Evolutionary conservation across 306 rosid genomes (phyloP).

Genomic region (Hippophae gyantsensis): DNA sequence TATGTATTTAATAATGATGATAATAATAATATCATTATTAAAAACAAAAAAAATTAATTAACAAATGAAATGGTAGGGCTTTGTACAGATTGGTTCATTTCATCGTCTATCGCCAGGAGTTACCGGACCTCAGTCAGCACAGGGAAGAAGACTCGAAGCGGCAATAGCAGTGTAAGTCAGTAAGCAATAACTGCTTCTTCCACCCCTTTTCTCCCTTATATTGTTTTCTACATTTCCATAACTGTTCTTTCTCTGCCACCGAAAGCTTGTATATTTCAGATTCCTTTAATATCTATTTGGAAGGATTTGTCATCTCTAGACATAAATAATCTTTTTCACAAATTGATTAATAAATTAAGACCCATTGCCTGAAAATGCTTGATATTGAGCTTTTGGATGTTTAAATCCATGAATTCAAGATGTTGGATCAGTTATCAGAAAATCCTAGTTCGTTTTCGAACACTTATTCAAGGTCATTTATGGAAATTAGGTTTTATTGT

Average conservation of each 20-base stretch:
- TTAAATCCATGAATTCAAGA: slow-evolving; percentile 15
- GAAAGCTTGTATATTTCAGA: not conserved
- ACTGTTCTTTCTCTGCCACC: slow-evolving; percentile 7
- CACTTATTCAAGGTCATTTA: not conserved
- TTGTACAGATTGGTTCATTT: slow-evolving; percentile 27
- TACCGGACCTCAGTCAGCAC: slow-evolving; percentile 27
- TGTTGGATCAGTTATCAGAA: slow-evolving; percentile 31
- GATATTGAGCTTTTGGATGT: slow-evolving; percentile 13
- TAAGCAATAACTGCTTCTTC: slow-evolving; percentile 16
- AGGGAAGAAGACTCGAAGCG: slow-evolving; percentile 17
- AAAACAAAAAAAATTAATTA: not conserved
- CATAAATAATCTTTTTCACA: not conserved
- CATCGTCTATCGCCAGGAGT: slow-evolving; percentile 25
- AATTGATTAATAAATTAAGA: slow-evolving; percentile 2
- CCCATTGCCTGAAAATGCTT: slow-evolving; percentile 14
- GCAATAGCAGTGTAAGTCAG: slow-evolving; percentile 17
- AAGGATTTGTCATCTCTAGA: not conserved
- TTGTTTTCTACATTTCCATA: not conserved
- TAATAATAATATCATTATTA: no score
- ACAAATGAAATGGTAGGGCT: not conserved
- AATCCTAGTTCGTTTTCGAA: slow-evolving; percentile 13
- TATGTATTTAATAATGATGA: no score
- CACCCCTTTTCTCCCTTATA: not conserved
- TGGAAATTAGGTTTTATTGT: not conserved
- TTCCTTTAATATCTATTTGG: not conserved